Conservation (phyloP, 352 stramenopile genomes). For the Phytophthora fragariae region DNA sequence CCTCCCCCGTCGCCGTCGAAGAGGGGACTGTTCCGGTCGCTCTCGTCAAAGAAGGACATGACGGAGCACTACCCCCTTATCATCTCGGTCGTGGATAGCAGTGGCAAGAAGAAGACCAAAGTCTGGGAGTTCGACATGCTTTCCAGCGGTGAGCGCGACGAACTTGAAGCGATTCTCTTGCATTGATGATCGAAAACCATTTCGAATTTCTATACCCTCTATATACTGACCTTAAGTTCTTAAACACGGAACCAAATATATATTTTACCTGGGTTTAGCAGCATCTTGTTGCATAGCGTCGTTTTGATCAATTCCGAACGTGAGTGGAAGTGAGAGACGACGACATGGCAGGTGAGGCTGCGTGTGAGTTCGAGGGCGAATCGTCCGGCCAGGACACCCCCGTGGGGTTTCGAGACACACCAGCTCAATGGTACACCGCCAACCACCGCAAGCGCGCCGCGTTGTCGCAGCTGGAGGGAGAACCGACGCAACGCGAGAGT, state of each 20-base stretch:
- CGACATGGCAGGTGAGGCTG: constrained; percentile 18
- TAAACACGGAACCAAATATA: not conserved
- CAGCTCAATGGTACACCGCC: constrained; percentile 36
- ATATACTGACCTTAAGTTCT: not conserved
- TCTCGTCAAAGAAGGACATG: constrained; percentile 35
- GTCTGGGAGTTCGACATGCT: constrained; percentile 3
- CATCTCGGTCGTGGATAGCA: not conserved
- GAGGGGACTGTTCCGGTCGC: constrained; percentile 42
- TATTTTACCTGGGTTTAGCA: not conserved
- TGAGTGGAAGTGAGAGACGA: constrained; percentile 4
- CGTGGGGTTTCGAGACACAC: constrained; percentile 68
- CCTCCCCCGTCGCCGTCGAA: constrained; percentile 10
- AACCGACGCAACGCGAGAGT: constrained; percentile 60
- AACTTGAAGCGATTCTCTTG: not conserved
- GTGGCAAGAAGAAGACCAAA: not conserved
- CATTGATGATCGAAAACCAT: not conserved
- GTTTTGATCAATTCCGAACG: not conserved
- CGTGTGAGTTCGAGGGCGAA: constrained; percentile 44
- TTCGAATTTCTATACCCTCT: not conserved
- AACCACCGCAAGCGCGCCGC: constrained; percentile 51
- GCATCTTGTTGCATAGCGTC: not conserved
- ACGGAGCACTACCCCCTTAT: not conserved
- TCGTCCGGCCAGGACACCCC: constrained; percentile 63
- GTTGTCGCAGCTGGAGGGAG: constrained; percentile 31
- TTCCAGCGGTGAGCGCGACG: not conserved